Evolutionary conservation across 345 rosid species (phyloP).

Genomic region (Aquilaria sinensis): DNA sequence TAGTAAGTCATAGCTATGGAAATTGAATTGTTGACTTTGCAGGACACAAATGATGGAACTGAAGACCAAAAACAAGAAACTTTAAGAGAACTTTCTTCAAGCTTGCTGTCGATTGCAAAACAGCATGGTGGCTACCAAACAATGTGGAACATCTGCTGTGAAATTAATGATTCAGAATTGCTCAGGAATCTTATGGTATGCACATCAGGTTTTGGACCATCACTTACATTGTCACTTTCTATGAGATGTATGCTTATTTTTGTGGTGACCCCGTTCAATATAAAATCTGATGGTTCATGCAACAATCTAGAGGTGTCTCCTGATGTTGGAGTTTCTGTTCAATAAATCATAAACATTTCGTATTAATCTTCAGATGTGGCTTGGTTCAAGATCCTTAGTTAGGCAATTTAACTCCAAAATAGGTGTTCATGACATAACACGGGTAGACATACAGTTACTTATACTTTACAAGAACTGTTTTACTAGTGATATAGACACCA

Average conservation of each 20-base stretch:
- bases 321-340: too few relatives aligned
- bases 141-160: conserved; percentile 84
- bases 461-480: too few relatives aligned
- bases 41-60: conserved; percentile 41
- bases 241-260: not conserved
- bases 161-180: conserved; percentile 66
- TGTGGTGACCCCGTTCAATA: conserved; percentile 1
- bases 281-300: too few relatives aligned
- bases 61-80: conserved; percentile 39
- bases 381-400: too few relatives aligned
- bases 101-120: conserved; percentile 67
- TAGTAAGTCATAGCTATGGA: conserved; percentile 1
- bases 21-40: conserved; percentile 19
- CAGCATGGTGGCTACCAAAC: conserved; percentile 72
- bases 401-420: too few relatives aligned
- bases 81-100: conserved; percentile 54
- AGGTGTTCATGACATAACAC: too few relatives aligned
- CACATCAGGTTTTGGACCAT: conserved; percentile 1
- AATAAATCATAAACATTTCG: too few relatives aligned
- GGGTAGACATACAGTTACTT: too few relatives aligned
- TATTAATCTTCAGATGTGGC: too few relatives aligned
- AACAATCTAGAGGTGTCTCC: too few relatives aligned
- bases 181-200: conserved; percentile 87
- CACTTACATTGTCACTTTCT: conserved; percentile 1
- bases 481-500: too few relatives aligned